Evolutionary conservation across 768 basidiomycete species (phyloP), one percentile per base, ranked within the genome.

Genomic region (Lentinula raphanica): DNA sequence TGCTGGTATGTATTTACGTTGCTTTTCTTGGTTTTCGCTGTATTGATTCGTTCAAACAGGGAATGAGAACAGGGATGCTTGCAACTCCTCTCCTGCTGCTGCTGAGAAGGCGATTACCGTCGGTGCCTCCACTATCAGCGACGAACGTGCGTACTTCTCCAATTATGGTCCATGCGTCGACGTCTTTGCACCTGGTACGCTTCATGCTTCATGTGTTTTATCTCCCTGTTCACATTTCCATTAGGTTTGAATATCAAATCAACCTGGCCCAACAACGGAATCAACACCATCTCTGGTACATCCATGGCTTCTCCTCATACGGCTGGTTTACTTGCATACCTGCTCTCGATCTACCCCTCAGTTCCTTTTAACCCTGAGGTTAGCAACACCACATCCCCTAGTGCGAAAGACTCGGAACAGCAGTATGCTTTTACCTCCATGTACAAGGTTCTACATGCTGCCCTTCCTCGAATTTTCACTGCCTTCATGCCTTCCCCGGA

Each of bases 271-370:
- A 92, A 80, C 59, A 85, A 85, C 31, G 79, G 82, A 59, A 70
- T 68, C 59, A 67, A 61, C 64, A 90, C 87, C 8, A 83, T 97
- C 63, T 93, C 91, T 0, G 93, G 93, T 42, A 94, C 93, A 7
- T 93, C 90, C 15, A 97, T 97, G 94, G 94, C 95, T 13, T 91
- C 91, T 6, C 96, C 96, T 46, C 94, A 96, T 75, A 86, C 83
- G 42, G 90, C 91, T 58, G 96, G 96, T 63, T 74, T 97, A 55
- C 75, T 92, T 53, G 95, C 95, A 12, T 98, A 98, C 80, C 81
- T 94, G 62, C 83, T 98, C 59, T 94, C 92, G 25, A 81, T 96
- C 66, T 90, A 94, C 74, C 90, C 89, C 3, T 85, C 85, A 0
- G 63, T 71, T 49, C 71, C 76, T 1, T 92, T 91, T 69, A 53